Evolutionary conservation across 192 early-diverging fungal genomes (phyloP).

Genomic region (Radiomyces spectabilis): DNA sequence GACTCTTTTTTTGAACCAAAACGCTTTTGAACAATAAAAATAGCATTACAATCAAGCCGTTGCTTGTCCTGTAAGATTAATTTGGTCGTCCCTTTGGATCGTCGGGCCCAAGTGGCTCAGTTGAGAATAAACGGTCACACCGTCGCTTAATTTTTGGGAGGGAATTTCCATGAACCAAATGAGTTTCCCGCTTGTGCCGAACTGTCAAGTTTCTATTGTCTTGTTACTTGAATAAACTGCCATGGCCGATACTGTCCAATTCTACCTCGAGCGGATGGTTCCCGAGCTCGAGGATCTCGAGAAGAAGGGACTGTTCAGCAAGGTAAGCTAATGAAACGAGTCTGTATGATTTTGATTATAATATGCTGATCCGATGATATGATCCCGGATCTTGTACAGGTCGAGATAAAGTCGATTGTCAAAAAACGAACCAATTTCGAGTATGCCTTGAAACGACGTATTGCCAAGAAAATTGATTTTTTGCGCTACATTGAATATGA

Average conservation of each 20-base stretch:
- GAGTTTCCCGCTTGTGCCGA: too few relatives aligned
- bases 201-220: too few relatives aligned
- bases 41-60: too few relatives aligned
- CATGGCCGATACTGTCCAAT: slow-evolving; percentile 89
- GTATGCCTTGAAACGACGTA: slow-evolving; percentile 77
- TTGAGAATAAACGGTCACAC: too few relatives aligned
- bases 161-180: too few relatives aligned
- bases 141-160: too few relatives aligned
- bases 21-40: too few relatives aligned
- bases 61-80: too few relatives aligned
- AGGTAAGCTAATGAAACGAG: slow-evolving; percentile 36
- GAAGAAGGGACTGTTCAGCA: slow-evolving; percentile 69
- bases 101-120: too few relatives aligned
- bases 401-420: slow-evolving; percentile 81
- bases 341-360: neutral
- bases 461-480: slow-evolving; percentile 67
- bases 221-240: too few relatives aligned
- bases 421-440: slow-evolving; percentile 87
- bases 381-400: slow-evolving; percentile 24
- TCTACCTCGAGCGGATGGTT: slow-evolving; percentile 89
- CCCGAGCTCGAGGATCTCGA: slow-evolving; percentile 88
- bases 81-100: too few relatives aligned
- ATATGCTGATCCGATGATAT: neutral
- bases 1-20: too few relatives aligned
- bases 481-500: slow-evolving; percentile 95